Evolutionary conservation across 73 alveolate species (phyloP).

Genomic region (Tetrahymena borealis): DNA sequence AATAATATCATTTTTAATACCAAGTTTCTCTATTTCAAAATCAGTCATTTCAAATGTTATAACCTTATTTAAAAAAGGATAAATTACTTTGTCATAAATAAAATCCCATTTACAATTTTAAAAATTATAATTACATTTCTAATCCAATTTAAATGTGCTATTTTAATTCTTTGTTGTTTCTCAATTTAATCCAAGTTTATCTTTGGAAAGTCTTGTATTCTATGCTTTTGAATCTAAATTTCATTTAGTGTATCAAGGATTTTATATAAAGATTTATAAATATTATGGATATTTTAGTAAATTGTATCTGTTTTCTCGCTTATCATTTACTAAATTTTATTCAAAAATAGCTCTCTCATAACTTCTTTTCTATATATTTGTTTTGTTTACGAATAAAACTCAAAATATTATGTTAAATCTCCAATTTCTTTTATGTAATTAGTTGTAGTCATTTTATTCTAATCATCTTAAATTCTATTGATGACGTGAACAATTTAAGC

Average conservation of each 20-base stretch:
- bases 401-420: background rate
- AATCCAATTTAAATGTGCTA: background rate
- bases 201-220: background rate
- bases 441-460: background rate
- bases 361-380: background rate
- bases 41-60: background rate
- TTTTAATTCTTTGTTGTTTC: background rate
- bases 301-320: background rate
- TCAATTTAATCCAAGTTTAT: background rate
- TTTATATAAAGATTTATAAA: background rate
- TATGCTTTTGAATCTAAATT: background rate
- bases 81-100: background rate
- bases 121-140: background rate
- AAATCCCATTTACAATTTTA: background rate
- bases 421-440: background rate
- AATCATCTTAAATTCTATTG: background rate
- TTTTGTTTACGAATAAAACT: background rate
- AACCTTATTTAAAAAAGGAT: background rate
- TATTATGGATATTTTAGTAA: background rate
- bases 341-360: background rate
- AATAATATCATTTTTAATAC: background rate
- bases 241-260: background rate
- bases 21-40: background rate
- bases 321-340: background rate
- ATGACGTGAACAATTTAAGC: background rate